A percentile compares a stretch with the other conserved stretches of the same genome.
phyloP scores from a whole-genome alignment of 1,139 yeast species.

The Saccharomyces hybrid region DNA sequence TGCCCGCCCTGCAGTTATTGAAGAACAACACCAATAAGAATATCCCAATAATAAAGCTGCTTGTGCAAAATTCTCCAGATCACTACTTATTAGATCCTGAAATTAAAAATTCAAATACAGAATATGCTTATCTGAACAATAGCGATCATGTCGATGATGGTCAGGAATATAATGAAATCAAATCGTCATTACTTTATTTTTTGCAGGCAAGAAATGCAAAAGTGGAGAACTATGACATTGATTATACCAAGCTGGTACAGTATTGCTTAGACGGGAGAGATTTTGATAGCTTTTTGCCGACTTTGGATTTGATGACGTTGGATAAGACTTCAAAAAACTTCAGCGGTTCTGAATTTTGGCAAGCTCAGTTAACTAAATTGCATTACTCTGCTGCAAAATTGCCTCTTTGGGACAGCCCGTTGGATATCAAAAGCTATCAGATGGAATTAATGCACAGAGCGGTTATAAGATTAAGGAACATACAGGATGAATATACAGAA shows the following conservation, averaged over 20 bases:
- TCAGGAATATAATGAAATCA: conserved; percentile 14
- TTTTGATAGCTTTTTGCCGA: conserved; percentile 15
- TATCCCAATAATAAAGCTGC: conserved; percentile 35
- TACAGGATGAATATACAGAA: conserved; percentile 32
- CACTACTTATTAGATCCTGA: conserved; percentile 28
- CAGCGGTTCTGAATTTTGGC: conserved; percentile 11
- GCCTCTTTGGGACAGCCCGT: conserved; percentile 21
- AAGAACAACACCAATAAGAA: conserved; percentile 6
- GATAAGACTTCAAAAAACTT: not conserved
- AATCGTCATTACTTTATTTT: conserved; percentile 22
- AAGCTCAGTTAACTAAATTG: conserved; percentile 11
- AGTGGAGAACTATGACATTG: not conserved
- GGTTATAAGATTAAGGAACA: conserved; percentile 33
- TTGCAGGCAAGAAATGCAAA: conserved; percentile 5
- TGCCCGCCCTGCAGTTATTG: conserved; percentile 26
- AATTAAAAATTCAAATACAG: not conserved
- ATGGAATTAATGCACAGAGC: conserved; percentile 39
- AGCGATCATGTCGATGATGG: conserved; percentile 8
- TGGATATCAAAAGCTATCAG: conserved; percentile 35
- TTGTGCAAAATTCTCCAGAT: conserved; percentile 38
- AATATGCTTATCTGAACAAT: not conserved
- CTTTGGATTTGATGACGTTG: conserved; percentile 8
- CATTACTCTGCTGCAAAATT: conserved; percentile 9
- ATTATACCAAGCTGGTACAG: conserved; percentile 13
- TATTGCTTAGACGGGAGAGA: conserved; percentile 11